Evolutionary conservation across 1,284 basidiomycete species (phyloP), one percentile per base, ranked within the genome.

Genomic region (Lignosus rhinocerotis): DNA sequence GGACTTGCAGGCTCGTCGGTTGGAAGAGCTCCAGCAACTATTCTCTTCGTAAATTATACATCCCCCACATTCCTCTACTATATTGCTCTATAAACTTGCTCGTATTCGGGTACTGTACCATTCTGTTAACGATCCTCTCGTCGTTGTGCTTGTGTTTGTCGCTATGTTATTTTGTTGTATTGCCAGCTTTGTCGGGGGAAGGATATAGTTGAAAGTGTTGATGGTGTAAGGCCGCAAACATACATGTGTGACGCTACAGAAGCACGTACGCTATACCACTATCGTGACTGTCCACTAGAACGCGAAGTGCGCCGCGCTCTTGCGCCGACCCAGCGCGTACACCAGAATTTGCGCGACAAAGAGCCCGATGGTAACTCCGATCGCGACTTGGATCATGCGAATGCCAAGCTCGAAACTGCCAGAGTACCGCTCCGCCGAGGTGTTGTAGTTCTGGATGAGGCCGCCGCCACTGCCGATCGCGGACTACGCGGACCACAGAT

Each of bases 391-490:
- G 50, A 94, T 88, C 92, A 93, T 90, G 21, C 87, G 81, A 53
- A 90, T 69, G 39, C 86, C 88, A 19, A 91, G 76, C 45, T 84
- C 81, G 67, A 90, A 87, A 17, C 85, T 85, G 62, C 78, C 82
- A 8, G 84, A 85, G 67, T 90, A 90, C 67, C 89, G 86, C 59
- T 85, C 83, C 11, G 82, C 80, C 2, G 84, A 84, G 45, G 75
- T 85, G 51, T 79, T 79, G 67, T 85, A 89, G 14, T 79, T 84
- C 70, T 88, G 86, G 16, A 89, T 86, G 33, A 94, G 78, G 52
- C 92, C 92, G 51, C 93, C 93, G 41, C 88, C 90, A 70, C 92
- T 88, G 41, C 91, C 88, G 59, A 96, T 90, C 62, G 91, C 92
- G 60, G 91, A 93, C 87, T 90, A 63, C 6, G 25, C 25, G 25